Evolutionary conservation across 305 asterid species (phyloP).

Genomic region (Fraxinus platypoda): DNA sequence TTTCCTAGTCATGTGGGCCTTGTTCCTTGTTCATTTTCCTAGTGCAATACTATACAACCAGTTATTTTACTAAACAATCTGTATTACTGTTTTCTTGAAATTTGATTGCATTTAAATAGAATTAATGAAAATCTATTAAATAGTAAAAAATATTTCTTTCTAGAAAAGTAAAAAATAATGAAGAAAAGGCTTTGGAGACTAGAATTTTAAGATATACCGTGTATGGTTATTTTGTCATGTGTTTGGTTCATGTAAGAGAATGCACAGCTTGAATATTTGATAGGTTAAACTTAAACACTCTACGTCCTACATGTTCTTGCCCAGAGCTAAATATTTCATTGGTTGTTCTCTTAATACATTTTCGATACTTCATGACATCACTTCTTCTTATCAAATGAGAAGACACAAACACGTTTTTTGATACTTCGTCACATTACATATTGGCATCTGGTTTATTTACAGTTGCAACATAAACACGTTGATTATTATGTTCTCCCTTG

Average conservation of each 20-base stretch:
- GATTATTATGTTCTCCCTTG: not conserved
- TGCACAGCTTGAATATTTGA: not conserved
- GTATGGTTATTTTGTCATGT: not conserved
- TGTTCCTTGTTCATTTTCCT: not conserved
- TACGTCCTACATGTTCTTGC: not conserved
- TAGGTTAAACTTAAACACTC: not conserved
- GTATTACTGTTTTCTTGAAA: not conserved
- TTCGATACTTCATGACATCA: not conserved
- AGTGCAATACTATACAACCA: not conserved
- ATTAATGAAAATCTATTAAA: not conserved
- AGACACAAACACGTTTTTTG: no score
- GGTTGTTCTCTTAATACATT: not conserved
- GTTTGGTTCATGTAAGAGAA: not conserved
- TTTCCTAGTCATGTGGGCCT: not conserved
- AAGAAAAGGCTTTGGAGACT: not conserved
- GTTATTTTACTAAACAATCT: not conserved
- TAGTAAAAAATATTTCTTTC: no score
- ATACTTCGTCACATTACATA: not conserved
- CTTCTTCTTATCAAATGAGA: no score
- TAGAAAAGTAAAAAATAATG: not conserved
- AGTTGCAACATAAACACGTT: not conserved
- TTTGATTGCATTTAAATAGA: not conserved
- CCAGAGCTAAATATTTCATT: not conserved
- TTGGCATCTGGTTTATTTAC: not conserved
- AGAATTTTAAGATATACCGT: not conserved